Conservation (phyloP, 352 stramenopile genomes). For the Phytopythium cucurbitacearum region DNA sequence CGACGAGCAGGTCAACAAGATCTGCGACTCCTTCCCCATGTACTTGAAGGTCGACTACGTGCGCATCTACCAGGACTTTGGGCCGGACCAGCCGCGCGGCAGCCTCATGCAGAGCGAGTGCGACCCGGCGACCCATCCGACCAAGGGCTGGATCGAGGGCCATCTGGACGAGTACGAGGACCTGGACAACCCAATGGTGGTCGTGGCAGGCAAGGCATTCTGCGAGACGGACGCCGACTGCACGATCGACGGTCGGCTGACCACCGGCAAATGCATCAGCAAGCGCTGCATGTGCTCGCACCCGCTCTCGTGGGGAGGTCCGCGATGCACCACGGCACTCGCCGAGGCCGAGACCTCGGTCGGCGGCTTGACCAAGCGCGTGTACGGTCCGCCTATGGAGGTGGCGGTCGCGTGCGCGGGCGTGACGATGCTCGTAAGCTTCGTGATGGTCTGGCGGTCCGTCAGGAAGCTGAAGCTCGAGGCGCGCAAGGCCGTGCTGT, state of each 20-base stretch:
- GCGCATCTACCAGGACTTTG: slow-evolving; percentile 70
- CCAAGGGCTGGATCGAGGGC: slow-evolving; percentile 48
- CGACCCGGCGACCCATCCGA: slow-evolving; percentile 42
- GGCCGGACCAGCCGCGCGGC: slow-evolving; percentile 20
- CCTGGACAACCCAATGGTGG: slow-evolving; percentile 30
- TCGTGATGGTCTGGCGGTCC: slow-evolving; percentile 31
- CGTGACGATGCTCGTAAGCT: slow-evolving; percentile 24
- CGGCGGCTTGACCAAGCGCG: slow-evolving; percentile 3
- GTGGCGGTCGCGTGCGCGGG: slow-evolving; percentile 22
- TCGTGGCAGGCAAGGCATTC: slow-evolving; percentile 40
- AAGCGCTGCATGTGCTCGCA: slow-evolving; percentile 39
- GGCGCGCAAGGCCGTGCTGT: background rate
- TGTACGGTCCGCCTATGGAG: slow-evolving; percentile 29
- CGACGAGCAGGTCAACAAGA: slow-evolving; percentile 32
- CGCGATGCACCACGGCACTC: slow-evolving; percentile 6
- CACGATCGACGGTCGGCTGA: slow-evolving; percentile 29
- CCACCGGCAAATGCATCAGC: slow-evolving; percentile 39
- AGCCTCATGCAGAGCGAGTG: slow-evolving; percentile 53
- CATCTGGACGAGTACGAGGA: slow-evolving; percentile 60
- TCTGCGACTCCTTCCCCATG: slow-evolving; percentile 44
- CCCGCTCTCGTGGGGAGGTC: slow-evolving; percentile 35
- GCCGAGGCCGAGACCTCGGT: background rate
- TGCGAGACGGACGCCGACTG: slow-evolving; percentile 45
- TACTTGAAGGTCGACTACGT: slow-evolving; percentile 26
- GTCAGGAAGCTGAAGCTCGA: slow-evolving; percentile 9